Evolutionary conservation across 129 eudicot genomes (phyloP), one percentile per base, ranked within the genome.

Genomic region (Artemisia argyi): DNA sequence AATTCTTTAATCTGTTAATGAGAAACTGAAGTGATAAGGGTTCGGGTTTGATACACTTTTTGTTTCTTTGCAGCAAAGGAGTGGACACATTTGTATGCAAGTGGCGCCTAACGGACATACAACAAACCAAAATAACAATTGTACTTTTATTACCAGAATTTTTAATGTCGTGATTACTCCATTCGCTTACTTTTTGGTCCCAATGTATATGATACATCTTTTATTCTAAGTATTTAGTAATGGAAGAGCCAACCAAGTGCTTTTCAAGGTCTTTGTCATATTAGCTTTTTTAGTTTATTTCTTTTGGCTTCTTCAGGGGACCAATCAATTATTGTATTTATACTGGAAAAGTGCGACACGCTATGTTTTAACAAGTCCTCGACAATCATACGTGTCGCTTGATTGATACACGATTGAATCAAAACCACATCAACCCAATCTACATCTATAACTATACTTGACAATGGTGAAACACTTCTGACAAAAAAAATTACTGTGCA

Each of bases 61-160:
- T 11, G 35, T 20, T 19, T 50, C 15, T 59, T 59, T 55, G 55
- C 83, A 84, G 88, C 88, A 42, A 84, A 80, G 18, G 88, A 84
- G 74, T 84, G 88, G 88, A 84, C 85, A 66, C 88, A 83, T 64
- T 65, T 77, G 76, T 84, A 72, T 69, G 88, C 88, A 16, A 84
- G 78, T 39, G 88, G 88, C 13, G 88, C 80, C 15, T 83, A 78
- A 76, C 19, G 54, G 77, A 26, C 62, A 49, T 12, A 6, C 50
- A 52, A 24, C 47, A 47, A 14, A 7, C 12, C 44, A 42, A 39
- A 24, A 55, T 39, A 75, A 56, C 56, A 56, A 42, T 22, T 66
- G 50, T 76, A 59, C 58, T 48, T 57, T 51, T 32, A 76, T 57
- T 6, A 47, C 60, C 26, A 32, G 60, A 56, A 55, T 28, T 75